These are phyloP conservation scores for Geranium rotundifolium DNA, from an alignment of 345 rosid species.

Conservation along the genomic window DNA sequence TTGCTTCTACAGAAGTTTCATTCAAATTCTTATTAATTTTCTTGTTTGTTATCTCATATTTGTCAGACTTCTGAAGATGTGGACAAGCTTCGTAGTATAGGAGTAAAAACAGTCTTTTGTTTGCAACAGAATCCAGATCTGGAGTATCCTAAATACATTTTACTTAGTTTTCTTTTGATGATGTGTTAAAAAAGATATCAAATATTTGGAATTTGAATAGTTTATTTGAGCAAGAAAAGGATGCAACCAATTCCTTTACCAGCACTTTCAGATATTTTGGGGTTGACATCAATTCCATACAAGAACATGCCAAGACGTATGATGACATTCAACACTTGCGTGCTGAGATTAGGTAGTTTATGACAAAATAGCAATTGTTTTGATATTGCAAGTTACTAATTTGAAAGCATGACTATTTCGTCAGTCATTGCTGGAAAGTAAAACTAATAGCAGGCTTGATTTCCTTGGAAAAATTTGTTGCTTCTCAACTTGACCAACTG, in stretches of 20 bases:
- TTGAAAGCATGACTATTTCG: neutral
- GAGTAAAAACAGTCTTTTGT: slow-evolving; percentile 90
- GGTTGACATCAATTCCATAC: slow-evolving; percentile 74
- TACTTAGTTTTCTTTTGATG: slow-evolving; percentile 9
- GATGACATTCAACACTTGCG: slow-evolving; percentile 69
- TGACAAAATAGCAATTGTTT: slow-evolving; percentile 6
- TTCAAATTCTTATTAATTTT: neutral
- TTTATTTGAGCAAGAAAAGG: neutral
- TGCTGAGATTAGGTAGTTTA: slow-evolving; percentile 65
- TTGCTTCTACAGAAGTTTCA: neutral
- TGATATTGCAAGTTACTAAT: slow-evolving; percentile 3
- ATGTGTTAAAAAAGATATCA: neutral
- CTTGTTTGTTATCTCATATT: slow-evolving; percentile 8
- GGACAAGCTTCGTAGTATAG: slow-evolving; percentile 69
- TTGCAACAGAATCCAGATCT: slow-evolving; percentile 88
- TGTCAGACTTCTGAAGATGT: slow-evolving; percentile 73
- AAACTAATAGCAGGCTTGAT: neutral
- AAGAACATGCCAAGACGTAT: slow-evolving; percentile 42
- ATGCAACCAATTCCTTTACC: slow-evolving; percentile 28
- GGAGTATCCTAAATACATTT: slow-evolving; percentile 56
- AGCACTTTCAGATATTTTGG: slow-evolving; percentile 63
- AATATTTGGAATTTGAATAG: neutral
- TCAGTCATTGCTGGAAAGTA: neutral
- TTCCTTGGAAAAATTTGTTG: neutral
- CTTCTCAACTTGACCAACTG: slow-evolving; percentile 3